phyloP scores from a whole-genome alignment of 768 basidiomycete species.

The Zangia roseola region DNA sequence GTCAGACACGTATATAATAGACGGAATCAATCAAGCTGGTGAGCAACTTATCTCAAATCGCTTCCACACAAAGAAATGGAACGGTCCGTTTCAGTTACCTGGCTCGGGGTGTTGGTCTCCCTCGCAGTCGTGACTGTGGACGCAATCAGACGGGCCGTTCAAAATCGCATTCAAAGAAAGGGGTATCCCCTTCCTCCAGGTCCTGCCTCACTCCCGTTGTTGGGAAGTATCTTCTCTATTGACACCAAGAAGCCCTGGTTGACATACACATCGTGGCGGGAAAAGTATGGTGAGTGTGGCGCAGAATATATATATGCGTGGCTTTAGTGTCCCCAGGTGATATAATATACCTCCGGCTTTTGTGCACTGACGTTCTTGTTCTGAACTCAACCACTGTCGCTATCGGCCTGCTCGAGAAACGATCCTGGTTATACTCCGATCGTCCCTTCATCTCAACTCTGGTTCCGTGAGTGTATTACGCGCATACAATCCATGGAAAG shows the following conservation, averaged over 20 bases:
- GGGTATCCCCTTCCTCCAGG: constrained; percentile 3
- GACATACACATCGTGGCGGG: constrained; percentile 9
- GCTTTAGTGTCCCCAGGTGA: neutral
- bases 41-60: too few species aligned
- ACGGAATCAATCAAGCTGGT: too few species aligned
- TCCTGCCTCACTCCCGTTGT: constrained; percentile 3
- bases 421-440: neutral
- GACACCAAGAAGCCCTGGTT: too few species aligned
- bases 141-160: neutral
- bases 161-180: neutral
- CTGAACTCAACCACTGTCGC: neutral
- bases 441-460: neutral
- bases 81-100: neutral
- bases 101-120: neutral
- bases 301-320: neutral
- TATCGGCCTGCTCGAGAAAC: neutral
- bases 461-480: neutral
- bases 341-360: neutral
- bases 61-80: neutral
- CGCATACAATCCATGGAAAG: neutral
- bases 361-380: neutral
- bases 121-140: neutral
- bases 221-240: neutral
- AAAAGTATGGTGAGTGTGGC: constrained; percentile 1
- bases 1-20: too few species aligned